These are phyloP conservation scores for Gossypium turneri DNA, from an alignment of 345 rosid genomes.

Conservation along the genomic window DNA sequence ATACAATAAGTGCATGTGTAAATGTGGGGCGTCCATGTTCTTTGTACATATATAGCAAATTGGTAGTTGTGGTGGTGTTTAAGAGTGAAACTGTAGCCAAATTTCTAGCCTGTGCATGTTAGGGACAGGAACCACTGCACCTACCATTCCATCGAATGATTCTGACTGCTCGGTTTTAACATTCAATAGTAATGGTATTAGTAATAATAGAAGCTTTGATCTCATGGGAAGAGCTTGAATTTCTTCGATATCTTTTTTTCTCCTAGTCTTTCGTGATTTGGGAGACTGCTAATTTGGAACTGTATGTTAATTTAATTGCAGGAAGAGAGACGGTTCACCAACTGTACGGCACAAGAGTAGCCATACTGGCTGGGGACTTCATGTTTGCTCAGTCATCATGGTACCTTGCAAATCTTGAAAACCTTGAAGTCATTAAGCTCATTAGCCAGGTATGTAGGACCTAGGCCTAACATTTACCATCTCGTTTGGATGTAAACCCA, in stretches of 20 bases:
- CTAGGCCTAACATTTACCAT: not conserved
- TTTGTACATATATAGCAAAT: not conserved
- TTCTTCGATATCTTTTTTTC: not conserved
- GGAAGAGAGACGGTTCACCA: constrained; percentile 91
- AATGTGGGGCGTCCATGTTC: not conserved
- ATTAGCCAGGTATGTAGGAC: constrained; percentile 73
- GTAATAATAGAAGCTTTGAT: not conserved
- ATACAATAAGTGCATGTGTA: not conserved
- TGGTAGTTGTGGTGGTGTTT: not conserved
- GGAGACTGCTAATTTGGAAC: not conserved
- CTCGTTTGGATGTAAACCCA: not conserved
- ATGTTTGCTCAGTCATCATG: constrained; percentile 99
- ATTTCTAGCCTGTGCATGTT: not conserved
- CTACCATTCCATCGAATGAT: not conserved
- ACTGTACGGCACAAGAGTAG: constrained; percentile 80
- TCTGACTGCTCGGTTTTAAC: not conserved
- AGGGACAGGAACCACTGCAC: not conserved
- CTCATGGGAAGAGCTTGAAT: not conserved
- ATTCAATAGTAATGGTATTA: not conserved
- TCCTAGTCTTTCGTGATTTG: not conserved
- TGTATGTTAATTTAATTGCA: constrained; percentile 17
- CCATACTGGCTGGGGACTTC: constrained; percentile 88
- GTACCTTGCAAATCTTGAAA: constrained; percentile 95
- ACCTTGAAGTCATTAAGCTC: constrained; percentile 88
- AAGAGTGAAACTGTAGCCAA: not conserved